Conservation (phyloP, 2,329 filamentous ascomycete genomes). For the Pseudogymnoascus sp. region DNA sequence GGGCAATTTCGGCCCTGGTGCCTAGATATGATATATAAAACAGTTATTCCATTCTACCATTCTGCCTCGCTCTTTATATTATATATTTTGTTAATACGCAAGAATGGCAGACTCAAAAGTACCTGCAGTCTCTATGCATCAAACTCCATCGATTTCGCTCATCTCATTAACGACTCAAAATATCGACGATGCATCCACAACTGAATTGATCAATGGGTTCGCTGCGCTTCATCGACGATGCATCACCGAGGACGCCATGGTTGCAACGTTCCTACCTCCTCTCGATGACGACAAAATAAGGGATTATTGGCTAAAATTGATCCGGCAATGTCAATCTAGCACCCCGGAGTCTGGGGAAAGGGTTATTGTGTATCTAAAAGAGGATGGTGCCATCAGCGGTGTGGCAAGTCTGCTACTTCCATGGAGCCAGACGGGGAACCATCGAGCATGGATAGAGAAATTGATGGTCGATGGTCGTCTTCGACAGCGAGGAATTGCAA, state of each 20-base stretch:
- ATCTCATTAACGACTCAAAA: background rate
- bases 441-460: conserved; percentile 50
- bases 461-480: conserved; percentile 48
- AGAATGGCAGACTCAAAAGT: background rate
- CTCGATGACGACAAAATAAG: conserved; percentile 49
- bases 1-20: background rate
- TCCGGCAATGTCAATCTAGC: conserved; percentile 37
- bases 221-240: conserved; percentile 52
- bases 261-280: conserved; percentile 54
- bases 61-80: background rate
- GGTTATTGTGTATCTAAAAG: conserved; percentile 46
- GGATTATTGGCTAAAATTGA: conserved; percentile 41
- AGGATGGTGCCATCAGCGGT: conserved; percentile 42
- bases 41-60: background rate
- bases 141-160: background rate
- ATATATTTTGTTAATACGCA: background rate
- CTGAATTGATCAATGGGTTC: conserved; percentile 40
- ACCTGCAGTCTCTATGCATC: background rate
- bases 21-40: background rate
- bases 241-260: conserved; percentile 49
- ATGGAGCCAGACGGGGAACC: conserved; percentile 47
- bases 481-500: conserved; percentile 45
- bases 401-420: conserved; percentile 49
- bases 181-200: background rate
- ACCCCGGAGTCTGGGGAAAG: conserved; percentile 40